Evolutionary conservation across 441 rosid genomes (phyloP).

Genomic region (Erysimum cheiri): DNA sequence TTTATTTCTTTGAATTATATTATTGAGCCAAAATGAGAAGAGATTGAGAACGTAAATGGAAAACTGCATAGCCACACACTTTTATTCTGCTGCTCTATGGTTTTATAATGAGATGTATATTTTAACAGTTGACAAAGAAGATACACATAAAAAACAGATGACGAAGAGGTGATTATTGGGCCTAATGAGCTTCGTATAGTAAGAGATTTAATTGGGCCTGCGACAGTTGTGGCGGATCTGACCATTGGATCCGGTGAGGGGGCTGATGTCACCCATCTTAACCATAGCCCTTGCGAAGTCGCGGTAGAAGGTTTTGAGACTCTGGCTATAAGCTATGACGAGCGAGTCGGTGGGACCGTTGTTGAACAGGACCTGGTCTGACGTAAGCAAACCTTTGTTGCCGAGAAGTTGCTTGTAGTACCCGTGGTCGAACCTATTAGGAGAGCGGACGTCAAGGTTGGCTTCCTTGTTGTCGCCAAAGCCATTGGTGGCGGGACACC

Average conservation of each 20-base stretch:
- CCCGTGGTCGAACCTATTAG: constrained; percentile 61
- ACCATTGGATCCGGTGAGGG: constrained; percentile 73
- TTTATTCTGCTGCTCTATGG: too few relatives aligned
- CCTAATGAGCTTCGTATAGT: background rate
- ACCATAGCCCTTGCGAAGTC: constrained; percentile 70
- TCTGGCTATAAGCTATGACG: constrained; percentile 56
- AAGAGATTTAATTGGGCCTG: constrained; percentile 48
- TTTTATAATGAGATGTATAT: constrained; percentile 8
- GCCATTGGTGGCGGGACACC: constrained; percentile 62
- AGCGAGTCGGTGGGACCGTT: constrained; percentile 69
- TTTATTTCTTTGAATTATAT: background rate
- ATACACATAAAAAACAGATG: background rate
- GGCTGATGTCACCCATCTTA: constrained; percentile 83
- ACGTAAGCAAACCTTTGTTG: constrained; percentile 68
- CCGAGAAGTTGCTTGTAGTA: constrained; percentile 65
- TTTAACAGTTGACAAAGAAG: constrained; percentile 29
- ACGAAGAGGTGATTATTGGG: background rate
- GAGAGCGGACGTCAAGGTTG: constrained; percentile 69
- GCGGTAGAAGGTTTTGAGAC: constrained; percentile 48
- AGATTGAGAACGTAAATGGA: background rate
- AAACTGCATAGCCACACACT: constrained; percentile 28
- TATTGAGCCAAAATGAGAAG: constrained; percentile 2
- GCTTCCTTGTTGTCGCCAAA: constrained; percentile 71
- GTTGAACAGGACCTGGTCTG: constrained; percentile 73
- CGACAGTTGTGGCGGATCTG: constrained; percentile 80